These are phyloP conservation scores for Pulveroboletus sp. DNA, from an alignment of 768 basidiomycete species.

Conservation along the genomic window DNA sequence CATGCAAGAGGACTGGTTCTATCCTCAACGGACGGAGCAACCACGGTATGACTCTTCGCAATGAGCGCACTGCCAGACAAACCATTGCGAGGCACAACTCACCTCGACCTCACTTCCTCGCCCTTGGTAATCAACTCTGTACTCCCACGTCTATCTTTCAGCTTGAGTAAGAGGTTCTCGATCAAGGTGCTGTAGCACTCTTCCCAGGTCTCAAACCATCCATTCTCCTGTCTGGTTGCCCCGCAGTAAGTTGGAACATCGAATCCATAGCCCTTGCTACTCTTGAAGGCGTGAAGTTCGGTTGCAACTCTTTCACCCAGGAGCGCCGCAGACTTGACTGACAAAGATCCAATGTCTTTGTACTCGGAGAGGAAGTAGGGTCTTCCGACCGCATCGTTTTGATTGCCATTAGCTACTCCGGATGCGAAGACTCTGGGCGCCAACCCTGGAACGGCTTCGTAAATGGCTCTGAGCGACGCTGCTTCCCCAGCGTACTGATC, in stretches of 20 bases:
- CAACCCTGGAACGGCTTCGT: conserved; percentile 60
- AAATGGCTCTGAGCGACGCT: conserved; percentile 61
- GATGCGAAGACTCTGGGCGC: conserved; percentile 53
- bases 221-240: conserved; percentile 62
- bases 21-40: conserved; percentile 55
- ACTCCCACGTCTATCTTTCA: conserved; percentile 39
- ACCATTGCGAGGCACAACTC: conserved; percentile 14
- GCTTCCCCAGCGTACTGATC: conserved; percentile 71
- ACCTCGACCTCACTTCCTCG: conserved; percentile 46
- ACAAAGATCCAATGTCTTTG: conserved; percentile 51
- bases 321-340: conserved; percentile 38
- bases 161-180: conserved; percentile 47
- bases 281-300: conserved; percentile 58
- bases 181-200: conserved; percentile 62
- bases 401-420: conserved; percentile 34
- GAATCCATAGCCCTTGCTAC: conserved; percentile 62
- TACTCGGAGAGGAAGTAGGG: conserved; percentile 76
- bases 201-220: conserved; percentile 71
- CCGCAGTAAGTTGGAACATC: conserved; percentile 74
- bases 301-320: conserved; percentile 61
- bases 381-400: conserved; percentile 30
- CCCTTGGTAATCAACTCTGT: conserved; percentile 48
- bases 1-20: conserved; percentile 68
- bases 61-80: conserved; percentile 4
- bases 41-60: conserved; percentile 63